Conservation (phyloP, 2,329 filamentous ascomycete species). For the Aspergillus clavatus region DNA sequence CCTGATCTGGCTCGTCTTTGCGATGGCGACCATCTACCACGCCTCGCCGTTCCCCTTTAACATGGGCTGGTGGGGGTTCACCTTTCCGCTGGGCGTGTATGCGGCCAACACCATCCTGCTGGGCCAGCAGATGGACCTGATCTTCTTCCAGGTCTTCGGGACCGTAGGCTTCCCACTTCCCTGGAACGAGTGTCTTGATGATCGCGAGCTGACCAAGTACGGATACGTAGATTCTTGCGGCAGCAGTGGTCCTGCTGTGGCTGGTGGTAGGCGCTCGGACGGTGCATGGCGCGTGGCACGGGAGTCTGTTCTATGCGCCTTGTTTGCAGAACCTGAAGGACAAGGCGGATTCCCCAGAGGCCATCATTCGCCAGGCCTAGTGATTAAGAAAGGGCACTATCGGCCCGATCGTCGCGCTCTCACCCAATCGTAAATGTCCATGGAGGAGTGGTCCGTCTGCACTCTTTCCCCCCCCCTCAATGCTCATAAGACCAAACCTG, state of each 20-base stretch:
- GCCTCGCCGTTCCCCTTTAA: conserved; percentile 50
- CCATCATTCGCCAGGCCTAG: conserved; percentile 3
- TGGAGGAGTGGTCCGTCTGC: no score
- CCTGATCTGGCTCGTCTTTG: conserved; percentile 52
- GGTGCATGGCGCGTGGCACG: conserved; percentile 40
- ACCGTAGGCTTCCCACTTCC: conserved; percentile 29
- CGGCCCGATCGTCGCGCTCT: no score
- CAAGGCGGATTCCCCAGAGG: conserved; percentile 11
- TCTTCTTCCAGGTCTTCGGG: conserved; percentile 51
- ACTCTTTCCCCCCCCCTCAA: no score
- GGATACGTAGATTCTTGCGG: conserved; percentile 40
- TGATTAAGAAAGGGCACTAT: neutral
- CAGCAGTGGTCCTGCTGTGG: conserved; percentile 49
- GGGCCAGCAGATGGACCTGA: conserved; percentile 46
- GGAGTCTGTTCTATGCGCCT: conserved; percentile 48
- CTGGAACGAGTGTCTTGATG: no score
- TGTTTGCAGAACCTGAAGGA: conserved; percentile 40
- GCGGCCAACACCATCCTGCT: conserved; percentile 32
- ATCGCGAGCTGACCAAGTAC: no score
- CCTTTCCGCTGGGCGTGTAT: conserved; percentile 53
- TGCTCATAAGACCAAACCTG: no score
- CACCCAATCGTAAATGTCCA: no score
- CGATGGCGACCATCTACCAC: conserved; percentile 44
- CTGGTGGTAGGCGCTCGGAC: conserved; percentile 46
- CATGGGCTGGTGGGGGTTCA: conserved; percentile 58